Base-by-base conservation (phyloP, 495 filamentous ascomycete genomes). In the Annulohypoxylon bovei region DNA sequence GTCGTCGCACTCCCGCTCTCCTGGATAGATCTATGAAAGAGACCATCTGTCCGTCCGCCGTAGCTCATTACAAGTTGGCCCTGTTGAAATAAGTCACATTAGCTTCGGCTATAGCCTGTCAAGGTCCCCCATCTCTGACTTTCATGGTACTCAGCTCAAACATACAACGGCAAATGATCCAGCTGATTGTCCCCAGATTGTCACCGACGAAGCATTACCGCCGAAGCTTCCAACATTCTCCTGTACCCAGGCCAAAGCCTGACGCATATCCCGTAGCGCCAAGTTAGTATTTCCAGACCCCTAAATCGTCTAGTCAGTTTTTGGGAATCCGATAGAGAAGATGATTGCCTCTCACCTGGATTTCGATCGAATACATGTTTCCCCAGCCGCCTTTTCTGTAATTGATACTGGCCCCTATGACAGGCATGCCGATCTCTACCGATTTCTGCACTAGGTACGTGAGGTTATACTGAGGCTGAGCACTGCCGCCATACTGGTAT, bases 401-500 rank as follows among this genome's bases (percentile, higher is more conserved):
- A 37, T 84, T 84, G n/a, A 83, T 79, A 18, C 79, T 80, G 6
- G 80, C 81, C 22, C 77, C 81, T 55, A 83, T 69, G 22, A 84
- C 62, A 0, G 86, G 85, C 72, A 85, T 80, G 12, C 80, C 78
- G 23, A 85, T 60, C 5, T 73, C 60, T 6, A 87, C 75, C 0
- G 85, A 85, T 20, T 79, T 79, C 4, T 71, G 67, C 0, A 88
- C 81, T 6, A 89, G 46, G 3, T 72, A 76, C 0, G 81, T 74
- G 0, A 83, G 85, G 67, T 76, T 76, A 49, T 76, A 76, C 27
- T 89, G 82, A 61, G 88, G 87, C 77, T 81, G 83, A 23, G 70
- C 62, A 3, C 84, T 87, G 0, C 84, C 84, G 2, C 90, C 90
- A 3, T 88, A 74, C 70, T 90, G 86, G 68, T 90, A 91, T 1